Conservation (phyloP, 2,329 filamentous ascomycete genomes). For the Colletotrichum kahawae region DNA sequence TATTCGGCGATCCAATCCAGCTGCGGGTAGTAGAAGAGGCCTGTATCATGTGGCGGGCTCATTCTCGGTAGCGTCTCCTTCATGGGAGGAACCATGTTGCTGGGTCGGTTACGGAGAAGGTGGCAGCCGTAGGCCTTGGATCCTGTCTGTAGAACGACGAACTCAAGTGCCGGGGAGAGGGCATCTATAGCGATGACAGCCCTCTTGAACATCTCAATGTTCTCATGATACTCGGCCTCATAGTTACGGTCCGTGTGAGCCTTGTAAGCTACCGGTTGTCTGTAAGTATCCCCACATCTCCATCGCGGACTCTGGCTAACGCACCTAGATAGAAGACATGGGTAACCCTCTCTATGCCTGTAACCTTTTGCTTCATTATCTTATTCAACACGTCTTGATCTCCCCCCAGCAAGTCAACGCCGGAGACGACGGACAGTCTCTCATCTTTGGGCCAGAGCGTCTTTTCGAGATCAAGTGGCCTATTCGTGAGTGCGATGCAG, state of each 20-base stretch:
- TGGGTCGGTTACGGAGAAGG: conserved; percentile 40
- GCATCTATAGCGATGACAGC: conserved; percentile 38
- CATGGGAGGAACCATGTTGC: conserved; percentile 37
- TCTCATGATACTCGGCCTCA: conserved; percentile 41
- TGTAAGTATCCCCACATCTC: neutral
- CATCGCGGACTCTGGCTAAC: neutral
- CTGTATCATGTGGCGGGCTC: conserved; percentile 35
- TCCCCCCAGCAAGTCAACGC: conserved; percentile 44
- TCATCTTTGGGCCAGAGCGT: conserved; percentile 42
- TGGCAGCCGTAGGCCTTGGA: conserved; percentile 46
- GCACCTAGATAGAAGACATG: conserved; percentile 46
- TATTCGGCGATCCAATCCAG: conserved; percentile 41
- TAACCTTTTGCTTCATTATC: conserved; percentile 34
- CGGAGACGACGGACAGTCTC: conserved; percentile 43
- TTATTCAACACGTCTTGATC: conserved; percentile 41
- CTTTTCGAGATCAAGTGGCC: conserved; percentile 30
- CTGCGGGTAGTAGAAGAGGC: conserved; percentile 44
- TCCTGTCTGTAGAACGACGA: conserved; percentile 39
- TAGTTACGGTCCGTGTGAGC: conserved; percentile 36
- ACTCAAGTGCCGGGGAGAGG: conserved; percentile 38
- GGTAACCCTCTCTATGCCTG: conserved; percentile 40
- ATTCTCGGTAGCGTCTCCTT: conserved; percentile 36
- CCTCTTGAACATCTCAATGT: conserved; percentile 43
- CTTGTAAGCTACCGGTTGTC: conserved; percentile 38
- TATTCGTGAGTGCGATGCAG: conserved; percentile 27